phyloP scores from a whole-genome alignment of 1,284 basidiomycete genomes.

The Ganoderma meredithae region DNA sequence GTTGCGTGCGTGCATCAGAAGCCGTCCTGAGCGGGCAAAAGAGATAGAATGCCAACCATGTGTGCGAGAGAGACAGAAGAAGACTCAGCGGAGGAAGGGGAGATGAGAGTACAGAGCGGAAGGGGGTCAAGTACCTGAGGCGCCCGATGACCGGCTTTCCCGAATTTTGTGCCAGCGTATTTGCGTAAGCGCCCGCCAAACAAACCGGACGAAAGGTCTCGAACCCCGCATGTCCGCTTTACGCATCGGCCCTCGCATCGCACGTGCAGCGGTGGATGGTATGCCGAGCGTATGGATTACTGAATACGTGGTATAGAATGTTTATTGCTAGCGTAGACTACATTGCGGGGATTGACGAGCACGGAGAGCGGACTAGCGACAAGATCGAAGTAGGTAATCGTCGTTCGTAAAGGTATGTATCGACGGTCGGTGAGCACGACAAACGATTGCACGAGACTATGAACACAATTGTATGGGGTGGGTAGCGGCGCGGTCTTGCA shows the following conservation, averaged over 20 bases:
- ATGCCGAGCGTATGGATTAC: not conserved
- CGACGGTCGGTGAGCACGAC: not conserved
- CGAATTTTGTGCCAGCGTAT: conserved; percentile 16
- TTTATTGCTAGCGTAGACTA: conserved; percentile 36
- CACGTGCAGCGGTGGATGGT: not conserved
- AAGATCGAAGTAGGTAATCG: conserved; percentile 9
- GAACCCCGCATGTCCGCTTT: conserved; percentile 8
- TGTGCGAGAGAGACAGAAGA: conserved; percentile 1
- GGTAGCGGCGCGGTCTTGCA: not conserved
- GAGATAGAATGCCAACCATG: conserved; percentile 25
- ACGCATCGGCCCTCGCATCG: not conserved
- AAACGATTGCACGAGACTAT: not conserved
- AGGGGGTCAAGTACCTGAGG: conserved; percentile 17
- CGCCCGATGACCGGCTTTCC: conserved; percentile 16
- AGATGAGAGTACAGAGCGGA: conserved; percentile 7
- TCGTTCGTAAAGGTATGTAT: not conserved
- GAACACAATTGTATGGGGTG: not conserved
- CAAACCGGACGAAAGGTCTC: conserved; percentile 18
- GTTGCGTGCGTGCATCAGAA: not conserved
- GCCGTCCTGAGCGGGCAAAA: not conserved
- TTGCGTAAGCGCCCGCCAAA: conserved; percentile 14
- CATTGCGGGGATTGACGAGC: conserved; percentile 34
- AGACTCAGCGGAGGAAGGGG: not conserved
- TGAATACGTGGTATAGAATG: conserved; percentile 31
- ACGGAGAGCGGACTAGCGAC: conserved; percentile 14